A percentile compares a stretch with the other conserved stretches of the same genome.
These are phyloP conservation scores for Cryptococcus neoformans DNA, from an alignment of 1,284 basidiomycete genomes.

Conservation along the genomic window DNA sequence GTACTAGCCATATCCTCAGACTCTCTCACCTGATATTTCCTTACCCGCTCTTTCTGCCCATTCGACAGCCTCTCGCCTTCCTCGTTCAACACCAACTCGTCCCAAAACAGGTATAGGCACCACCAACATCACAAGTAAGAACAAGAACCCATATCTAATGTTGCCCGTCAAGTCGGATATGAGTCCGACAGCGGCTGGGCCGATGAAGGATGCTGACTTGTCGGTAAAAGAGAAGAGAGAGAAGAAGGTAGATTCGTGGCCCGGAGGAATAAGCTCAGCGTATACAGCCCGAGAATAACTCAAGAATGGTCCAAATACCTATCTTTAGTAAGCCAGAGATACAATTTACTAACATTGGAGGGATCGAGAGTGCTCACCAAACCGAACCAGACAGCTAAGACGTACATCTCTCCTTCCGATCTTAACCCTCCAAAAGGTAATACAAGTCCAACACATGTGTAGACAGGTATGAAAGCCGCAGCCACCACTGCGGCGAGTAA, in stretches of 20 bases:
- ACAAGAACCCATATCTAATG: slow-evolving; percentile 84
- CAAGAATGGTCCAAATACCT: slow-evolving; percentile 49
- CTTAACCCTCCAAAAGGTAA: slow-evolving; percentile 63
- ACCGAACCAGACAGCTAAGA: slow-evolving; percentile 76
- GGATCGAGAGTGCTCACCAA: slow-evolving; percentile 25
- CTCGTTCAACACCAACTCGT: slow-evolving; percentile 64
- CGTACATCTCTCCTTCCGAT: slow-evolving; percentile 78
- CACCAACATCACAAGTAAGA: slow-evolving; percentile 76
- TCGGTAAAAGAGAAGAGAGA: slow-evolving; percentile 78
- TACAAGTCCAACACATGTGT: slow-evolving; percentile 77
- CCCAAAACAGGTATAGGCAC: slow-evolving; percentile 70
- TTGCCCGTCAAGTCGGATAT: slow-evolving; percentile 83
- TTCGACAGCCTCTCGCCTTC: slow-evolving; percentile 58
- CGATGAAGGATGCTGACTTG: slow-evolving; percentile 82
- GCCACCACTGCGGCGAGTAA: slow-evolving; percentile 65
- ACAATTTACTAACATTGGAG: not conserved
- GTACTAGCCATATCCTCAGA: too few relatives aligned
- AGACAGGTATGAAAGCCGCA: slow-evolving; percentile 68
- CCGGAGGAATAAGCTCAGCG: slow-evolving; percentile 47
- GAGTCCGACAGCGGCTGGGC: slow-evolving; percentile 76
- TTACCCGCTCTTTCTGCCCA: slow-evolving; percentile 18
- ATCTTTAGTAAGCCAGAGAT: not conserved
- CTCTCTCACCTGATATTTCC: not conserved
- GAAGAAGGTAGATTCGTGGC: slow-evolving; percentile 50
- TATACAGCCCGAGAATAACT: slow-evolving; percentile 47